These are phyloP conservation scores for Limnanthes douglasii DNA, from an alignment of 345 rosid genomes.

Conservation along the genomic window DNA sequence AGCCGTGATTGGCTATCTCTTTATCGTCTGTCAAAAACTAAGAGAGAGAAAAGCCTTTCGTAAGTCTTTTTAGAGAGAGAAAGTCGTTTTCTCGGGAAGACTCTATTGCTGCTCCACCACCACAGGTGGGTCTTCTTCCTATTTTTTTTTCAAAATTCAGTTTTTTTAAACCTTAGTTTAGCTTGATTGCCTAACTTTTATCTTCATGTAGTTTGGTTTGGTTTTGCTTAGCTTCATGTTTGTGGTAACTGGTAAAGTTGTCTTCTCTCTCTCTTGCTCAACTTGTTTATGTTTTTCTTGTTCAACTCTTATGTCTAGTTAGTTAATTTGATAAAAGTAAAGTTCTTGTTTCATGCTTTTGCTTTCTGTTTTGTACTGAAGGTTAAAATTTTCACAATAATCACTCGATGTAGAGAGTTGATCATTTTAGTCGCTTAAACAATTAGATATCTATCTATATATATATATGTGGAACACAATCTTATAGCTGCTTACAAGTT, in stretches of 20 bases:
- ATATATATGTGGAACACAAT: too few relatives aligned
- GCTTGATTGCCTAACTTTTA: not conserved
- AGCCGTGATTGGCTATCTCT: conserved; percentile 16
- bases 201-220: not conserved
- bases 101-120: not conserved
- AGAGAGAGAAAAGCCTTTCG: conserved; percentile 6
- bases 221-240: too few relatives aligned
- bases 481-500: too few relatives aligned
- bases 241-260: too few relatives aligned
- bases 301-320: not conserved
- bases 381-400: not conserved
- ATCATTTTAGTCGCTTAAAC: too few relatives aligned
- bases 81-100: conserved; percentile 1
- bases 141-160: not conserved
- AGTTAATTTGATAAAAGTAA: conserved; percentile 2
- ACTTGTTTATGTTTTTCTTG: not conserved
- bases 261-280: too few relatives aligned
- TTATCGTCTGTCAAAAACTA: conserved; percentile 32
- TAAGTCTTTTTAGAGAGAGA: not conserved
- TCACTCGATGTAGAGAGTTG: too few relatives aligned
- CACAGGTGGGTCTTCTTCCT: conserved; percentile 10
- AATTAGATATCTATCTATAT: too few relatives aligned
- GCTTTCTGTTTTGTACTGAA: conserved; percentile 2
- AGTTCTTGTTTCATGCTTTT: conserved; percentile 1
- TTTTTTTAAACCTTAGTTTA: not conserved